Base-by-base conservation (phyloP, 208 protist genomes). In the Leishmania mexicana region DNA sequence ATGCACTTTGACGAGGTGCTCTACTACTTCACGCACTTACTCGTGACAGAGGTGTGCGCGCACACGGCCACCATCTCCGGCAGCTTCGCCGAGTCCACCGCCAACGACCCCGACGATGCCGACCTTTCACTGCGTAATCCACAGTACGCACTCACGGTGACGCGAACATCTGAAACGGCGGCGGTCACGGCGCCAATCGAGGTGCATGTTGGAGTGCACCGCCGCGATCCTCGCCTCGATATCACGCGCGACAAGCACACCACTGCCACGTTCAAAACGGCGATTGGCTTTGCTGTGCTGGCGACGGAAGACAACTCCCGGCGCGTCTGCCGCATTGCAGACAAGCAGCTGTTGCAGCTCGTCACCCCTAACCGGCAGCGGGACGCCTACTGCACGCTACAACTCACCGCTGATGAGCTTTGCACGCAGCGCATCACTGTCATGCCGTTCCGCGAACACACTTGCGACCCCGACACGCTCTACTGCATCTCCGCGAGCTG, bases 21-120 rank as follows among this genome's bases (percentile, higher is more conserved):
- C 28, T 95, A 96, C 83, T 98, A 96, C 87, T 98, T 96, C 81
- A 95, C 90, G 21, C 83, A 94, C 64, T 45, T 97, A 54, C 79
- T 97, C 57, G 88, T 91, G 53, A 95, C 89, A 21, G 84, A 90
- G 81, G 83, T 85, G 76, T 79, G 79, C 72, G 68, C 49, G 11
- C 76, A 47, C 21, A 73, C 60, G 75, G 78, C 88, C 19, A 86
- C 73, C 38, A 65, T 82, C 49, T 53, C 71, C 53, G 81, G 86
- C 75, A 81, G 76, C 73, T 91, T 93, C 58, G 78, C 81, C 24
- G 83, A 87, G 77, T 49, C 65, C 19, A 71, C 60, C 53, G 54
- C n/a, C 28, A 75, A 78, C 51, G 84, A 80, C 54, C 64, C 83
- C 15, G 72, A 83, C 47, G 76, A 79, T 21, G 65, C 68, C 8